Evolutionary conservation across 2,329 filamentous ascomycete species (phyloP).

Genomic region (Aspergillus sp.): DNA sequence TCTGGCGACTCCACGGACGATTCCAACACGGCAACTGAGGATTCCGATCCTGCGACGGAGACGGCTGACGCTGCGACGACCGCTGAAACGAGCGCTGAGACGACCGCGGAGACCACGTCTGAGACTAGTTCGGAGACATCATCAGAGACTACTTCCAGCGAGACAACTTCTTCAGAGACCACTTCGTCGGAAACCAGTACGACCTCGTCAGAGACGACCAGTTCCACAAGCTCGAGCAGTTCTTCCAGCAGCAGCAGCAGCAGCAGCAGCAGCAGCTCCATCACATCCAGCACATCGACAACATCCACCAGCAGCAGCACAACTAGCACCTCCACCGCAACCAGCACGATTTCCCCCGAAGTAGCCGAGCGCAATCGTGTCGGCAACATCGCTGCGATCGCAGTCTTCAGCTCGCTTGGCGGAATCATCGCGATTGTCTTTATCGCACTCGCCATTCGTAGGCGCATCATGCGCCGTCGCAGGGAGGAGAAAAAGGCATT

Average conservation of each 20-base stretch:
- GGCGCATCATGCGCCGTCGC: background rate
- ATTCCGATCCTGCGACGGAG: background rate
- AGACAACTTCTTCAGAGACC: background rate
- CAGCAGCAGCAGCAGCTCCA: background rate
- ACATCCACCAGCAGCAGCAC: background rate
- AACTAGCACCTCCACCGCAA: background rate
- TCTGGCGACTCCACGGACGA: background rate
- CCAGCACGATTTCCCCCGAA: background rate
- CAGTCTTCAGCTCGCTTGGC: background rate
- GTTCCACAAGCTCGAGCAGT: background rate
- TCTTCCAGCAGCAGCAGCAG: background rate
- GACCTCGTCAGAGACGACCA: background rate
- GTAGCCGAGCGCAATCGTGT: background rate
- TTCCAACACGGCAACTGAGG: background rate
- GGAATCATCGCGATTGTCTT: background rate
- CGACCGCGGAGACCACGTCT: background rate
- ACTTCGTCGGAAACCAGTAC: background rate
- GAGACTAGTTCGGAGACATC: background rate
- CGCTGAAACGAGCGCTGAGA: background rate
- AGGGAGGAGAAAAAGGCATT: background rate
- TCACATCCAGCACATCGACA: background rate
- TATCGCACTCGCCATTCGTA: background rate
- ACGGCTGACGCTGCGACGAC: background rate
- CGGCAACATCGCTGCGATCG: background rate
- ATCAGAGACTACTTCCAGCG: background rate